A percentile compares a stretch with the other conserved stretches of the same genome.
Conservation (phyloP, 805 yeast genomes). For the Wickerhamiella lipophila region DNA sequence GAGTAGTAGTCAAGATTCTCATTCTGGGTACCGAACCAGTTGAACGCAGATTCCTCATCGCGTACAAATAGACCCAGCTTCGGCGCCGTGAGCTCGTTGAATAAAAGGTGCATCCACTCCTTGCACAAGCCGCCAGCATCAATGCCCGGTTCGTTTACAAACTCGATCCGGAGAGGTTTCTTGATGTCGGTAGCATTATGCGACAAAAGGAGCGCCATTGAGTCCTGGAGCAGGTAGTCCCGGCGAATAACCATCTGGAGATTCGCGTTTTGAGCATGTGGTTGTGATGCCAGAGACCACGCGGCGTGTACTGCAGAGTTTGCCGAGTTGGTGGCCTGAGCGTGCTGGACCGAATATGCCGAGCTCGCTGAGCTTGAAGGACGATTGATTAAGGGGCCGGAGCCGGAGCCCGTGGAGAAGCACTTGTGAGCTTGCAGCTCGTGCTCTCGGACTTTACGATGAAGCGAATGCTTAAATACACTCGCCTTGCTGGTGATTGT, state of each 20-base stretch:
- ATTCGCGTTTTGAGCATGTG: neutral
- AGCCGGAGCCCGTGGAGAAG: neutral
- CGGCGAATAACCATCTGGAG: slow-evolving; percentile 51
- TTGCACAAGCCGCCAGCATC: slow-evolving; percentile 92
- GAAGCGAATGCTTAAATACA: slow-evolving; percentile 46
- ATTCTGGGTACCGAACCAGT: slow-evolving; percentile 47
- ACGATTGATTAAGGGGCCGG: neutral
- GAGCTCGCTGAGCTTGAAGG: slow-evolving; percentile 2
- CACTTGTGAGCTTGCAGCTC: slow-evolving; percentile 16
- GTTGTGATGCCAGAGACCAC: slow-evolving; percentile 9
- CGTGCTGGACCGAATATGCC: neutral
- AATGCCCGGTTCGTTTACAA: slow-evolving; percentile 78
- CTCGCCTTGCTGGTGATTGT: slow-evolving; percentile 73
- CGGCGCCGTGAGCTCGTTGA: slow-evolving; percentile 57
- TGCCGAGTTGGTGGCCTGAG: slow-evolving; percentile 4
- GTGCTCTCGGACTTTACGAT: slow-evolving; percentile 31
- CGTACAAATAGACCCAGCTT: slow-evolving; percentile 52
- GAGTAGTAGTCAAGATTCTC: slow-evolving; percentile 37
- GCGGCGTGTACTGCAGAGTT: slow-evolving; percentile 10
- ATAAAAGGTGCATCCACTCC: slow-evolving; percentile 80
- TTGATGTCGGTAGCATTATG: slow-evolving; percentile 37
- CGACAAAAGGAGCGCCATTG: slow-evolving; percentile 43
- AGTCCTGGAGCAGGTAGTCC: slow-evolving; percentile 54
- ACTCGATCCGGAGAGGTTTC: slow-evolving; percentile 66
- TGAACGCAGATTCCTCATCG: slow-evolving; percentile 52